A percentile compares a stretch with the other conserved stretches of the same genome.
Conservation (phyloP, 2,329 filamentous ascomycete genomes). For the Coniochaeta hoffmannii region DNA sequence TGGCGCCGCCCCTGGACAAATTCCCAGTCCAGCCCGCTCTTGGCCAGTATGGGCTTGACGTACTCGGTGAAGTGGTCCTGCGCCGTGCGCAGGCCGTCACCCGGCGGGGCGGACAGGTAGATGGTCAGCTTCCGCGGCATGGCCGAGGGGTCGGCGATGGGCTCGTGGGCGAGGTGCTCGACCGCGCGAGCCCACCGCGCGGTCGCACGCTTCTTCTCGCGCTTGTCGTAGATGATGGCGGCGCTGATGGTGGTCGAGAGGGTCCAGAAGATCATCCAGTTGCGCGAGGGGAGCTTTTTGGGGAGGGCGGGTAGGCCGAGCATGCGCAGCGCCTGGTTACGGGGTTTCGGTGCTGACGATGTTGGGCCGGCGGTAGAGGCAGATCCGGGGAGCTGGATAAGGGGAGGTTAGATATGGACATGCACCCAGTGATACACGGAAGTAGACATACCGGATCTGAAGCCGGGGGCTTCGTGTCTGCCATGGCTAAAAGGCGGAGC, state of each 20-base stretch:
- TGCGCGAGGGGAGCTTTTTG: conserved; percentile 81
- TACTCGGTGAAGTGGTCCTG: conserved; percentile 96
- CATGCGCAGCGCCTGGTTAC: conserved; percentile 69
- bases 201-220: conserved; percentile 78
- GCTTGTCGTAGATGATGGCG: conserved; percentile 84
- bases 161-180: conserved; percentile 72
- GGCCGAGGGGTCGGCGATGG: conserved; percentile 57
- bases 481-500: not conserved
- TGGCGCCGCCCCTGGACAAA: conserved; percentile 87
- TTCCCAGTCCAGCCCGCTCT: conserved; percentile 90
- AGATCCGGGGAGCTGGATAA: conserved; percentile 6
- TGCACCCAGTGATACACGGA: not conserved
- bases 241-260: conserved; percentile 70
- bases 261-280: conserved; percentile 94
- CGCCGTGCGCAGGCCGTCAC: conserved; percentile 74
- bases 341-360: conserved; percentile 26
- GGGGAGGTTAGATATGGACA: not conserved
- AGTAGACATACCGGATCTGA: conserved; percentile 13
- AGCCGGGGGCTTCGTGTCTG: conserved; percentile 16
- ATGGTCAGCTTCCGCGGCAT: conserved; percentile 81
- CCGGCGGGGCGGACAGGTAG: conserved; percentile 78
- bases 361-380: conserved; percentile 2
- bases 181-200: conserved; percentile 83
- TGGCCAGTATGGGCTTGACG: conserved; percentile 84
- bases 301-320: conserved; percentile 81